Evolutionary conservation across 116 monocot genomes (phyloP).

Genomic region (Dioscorea cayenensis): DNA sequence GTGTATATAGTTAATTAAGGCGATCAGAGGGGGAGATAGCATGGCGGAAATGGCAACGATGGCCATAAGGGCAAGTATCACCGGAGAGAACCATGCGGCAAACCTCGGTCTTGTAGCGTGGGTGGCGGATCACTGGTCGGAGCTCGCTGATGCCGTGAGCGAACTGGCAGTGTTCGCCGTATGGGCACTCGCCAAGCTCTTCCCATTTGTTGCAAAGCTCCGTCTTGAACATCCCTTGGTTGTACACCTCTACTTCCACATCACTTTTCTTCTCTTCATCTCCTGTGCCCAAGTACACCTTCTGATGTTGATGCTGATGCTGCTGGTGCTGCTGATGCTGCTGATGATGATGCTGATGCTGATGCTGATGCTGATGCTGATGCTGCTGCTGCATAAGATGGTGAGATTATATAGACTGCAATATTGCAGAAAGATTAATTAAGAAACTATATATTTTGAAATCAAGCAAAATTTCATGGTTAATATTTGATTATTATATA

Average conservation of each 20-base stretch:
- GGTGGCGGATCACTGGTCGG: slow-evolving; percentile 94
- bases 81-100: slow-evolving; percentile 92
- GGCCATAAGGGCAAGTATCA: slow-evolving; percentile 78
- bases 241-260: slow-evolving; percentile 78
- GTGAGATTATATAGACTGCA: no score
- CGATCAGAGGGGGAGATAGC: slow-evolving; percentile 40
- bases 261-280: neutral
- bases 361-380: no score
- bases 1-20: slow-evolving; percentile 1
- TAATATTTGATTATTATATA: no score
- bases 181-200: slow-evolving; percentile 72
- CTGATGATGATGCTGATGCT: no score
- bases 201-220: slow-evolving; percentile 99
- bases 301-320: slow-evolving; percentile 35
- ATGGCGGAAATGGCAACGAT: slow-evolving; percentile 97
- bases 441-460: no score
- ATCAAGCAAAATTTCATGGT: no score
- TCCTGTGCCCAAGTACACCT: slow-evolving; percentile 24
- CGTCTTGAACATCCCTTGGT: slow-evolving; percentile 94
- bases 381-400: no score
- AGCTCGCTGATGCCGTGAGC: slow-evolving; percentile 89
- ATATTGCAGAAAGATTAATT: no score
- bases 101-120: slow-evolving; percentile 94
- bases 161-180: slow-evolving; percentile 90
- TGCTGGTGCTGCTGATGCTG: no score